Evolutionary conservation across 2,329 filamentous ascomycete genomes (phyloP).

Genomic region (Boeremia lycopersici): DNA sequence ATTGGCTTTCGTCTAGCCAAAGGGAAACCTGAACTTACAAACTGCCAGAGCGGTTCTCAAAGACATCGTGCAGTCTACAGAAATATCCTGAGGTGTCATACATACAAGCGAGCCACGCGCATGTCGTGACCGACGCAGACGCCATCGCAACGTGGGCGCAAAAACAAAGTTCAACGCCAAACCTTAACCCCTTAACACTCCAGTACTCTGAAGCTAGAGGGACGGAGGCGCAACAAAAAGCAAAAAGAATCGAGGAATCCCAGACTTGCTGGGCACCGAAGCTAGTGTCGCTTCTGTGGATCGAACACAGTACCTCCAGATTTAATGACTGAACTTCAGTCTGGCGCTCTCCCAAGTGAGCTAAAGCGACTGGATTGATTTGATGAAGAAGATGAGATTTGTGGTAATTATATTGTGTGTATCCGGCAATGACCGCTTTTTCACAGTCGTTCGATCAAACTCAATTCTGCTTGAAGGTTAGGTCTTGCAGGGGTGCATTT

Average conservation of each 20-base stretch:
- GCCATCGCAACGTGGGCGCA: no score
- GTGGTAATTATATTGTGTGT: not conserved
- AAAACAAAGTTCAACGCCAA: no score
- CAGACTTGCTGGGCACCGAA: conserved; percentile 12
- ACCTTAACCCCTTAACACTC: no score
- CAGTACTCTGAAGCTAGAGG: no score
- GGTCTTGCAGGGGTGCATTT: not conserved
- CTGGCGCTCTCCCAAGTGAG: conserved; percentile 42
- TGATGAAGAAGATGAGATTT: not conserved
- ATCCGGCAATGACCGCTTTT: no score
- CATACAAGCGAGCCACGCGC: no score
- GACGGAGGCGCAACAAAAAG: not conserved
- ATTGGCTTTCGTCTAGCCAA: no score
- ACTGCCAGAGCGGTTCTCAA: no score
- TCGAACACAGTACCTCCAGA: conserved; percentile 42
- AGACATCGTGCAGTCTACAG: no score
- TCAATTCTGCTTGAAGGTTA: not conserved
- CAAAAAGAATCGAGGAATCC: conserved; percentile 18
- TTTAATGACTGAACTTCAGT: conserved; percentile 41
- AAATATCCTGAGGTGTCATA: no score
- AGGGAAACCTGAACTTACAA: no score
- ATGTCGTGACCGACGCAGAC: no score
- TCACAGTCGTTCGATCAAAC: not conserved
- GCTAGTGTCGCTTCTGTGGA: conserved; percentile 37
- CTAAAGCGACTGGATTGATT: conserved; percentile 32